These are phyloP conservation scores for Ogataea thermomethanolica DNA, from an alignment of 805 yeast genomes.

Conservation along the genomic window DNA sequence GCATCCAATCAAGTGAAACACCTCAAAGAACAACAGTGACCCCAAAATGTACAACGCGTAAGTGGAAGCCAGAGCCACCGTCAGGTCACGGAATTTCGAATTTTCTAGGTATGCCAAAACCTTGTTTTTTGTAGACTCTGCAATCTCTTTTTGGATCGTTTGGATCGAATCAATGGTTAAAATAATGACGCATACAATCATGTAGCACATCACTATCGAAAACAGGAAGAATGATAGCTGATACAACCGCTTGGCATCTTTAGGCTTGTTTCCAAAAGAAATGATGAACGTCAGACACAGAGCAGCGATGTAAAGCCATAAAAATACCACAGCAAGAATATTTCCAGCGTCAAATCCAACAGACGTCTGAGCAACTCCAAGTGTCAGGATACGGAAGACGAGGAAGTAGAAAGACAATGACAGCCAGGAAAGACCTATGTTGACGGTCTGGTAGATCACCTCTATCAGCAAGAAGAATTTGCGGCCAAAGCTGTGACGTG, in stretches of 20 bases:
- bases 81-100: constrained; percentile 74
- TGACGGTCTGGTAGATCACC: constrained; percentile 70
- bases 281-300: constrained; percentile 78
- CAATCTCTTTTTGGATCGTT: constrained; percentile 39
- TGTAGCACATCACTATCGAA: constrained; percentile 80
- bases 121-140: constrained; percentile 34
- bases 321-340: constrained; percentile 68
- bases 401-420: constrained; percentile 83
- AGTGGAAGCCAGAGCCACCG: constrained; percentile 79
- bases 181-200: constrained; percentile 73
- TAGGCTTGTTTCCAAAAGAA: constrained; percentile 91
- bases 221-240: constrained; percentile 66
- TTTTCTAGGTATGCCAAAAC: constrained; percentile 50
- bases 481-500: constrained; percentile 67
- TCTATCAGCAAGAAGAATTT: constrained; percentile 72
- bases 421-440: constrained; percentile 83
- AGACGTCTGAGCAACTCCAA: constrained; percentile 55
- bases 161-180: constrained; percentile 58
- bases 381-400: constrained; percentile 82
- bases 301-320: constrained; percentile 83
- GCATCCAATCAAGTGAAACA: constrained; percentile 86
- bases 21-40: constrained; percentile 77
- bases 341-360: constrained; percentile 59
- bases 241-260: constrained; percentile 78
- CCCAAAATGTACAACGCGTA: constrained; percentile 73